Percentiles rank a stretch among this genome's conserved stretches.
These are phyloP conservation scores for Chlamydomonas sphaeroides DNA, from an alignment of 139 green algal genomes.

Conservation along the genomic window DNA sequence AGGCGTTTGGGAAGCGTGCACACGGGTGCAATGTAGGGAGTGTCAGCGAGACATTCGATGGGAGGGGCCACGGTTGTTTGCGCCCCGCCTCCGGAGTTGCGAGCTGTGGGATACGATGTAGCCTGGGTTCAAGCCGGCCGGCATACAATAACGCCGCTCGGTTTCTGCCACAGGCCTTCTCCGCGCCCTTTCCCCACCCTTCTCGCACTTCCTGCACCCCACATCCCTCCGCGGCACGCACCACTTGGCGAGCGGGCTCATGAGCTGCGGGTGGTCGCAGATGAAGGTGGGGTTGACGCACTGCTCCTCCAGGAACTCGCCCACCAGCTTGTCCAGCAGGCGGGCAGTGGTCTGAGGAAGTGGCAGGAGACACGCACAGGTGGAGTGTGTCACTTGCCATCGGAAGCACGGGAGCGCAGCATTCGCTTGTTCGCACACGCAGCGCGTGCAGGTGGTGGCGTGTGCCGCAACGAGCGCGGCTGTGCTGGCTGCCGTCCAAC, in stretches of 20 bases:
- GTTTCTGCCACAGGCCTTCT: constrained; percentile 4
- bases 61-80: neutral
- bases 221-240: constrained; percentile 37
- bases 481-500: too few species aligned
- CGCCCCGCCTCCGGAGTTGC: constrained; percentile 27
- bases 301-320: constrained; percentile 95
- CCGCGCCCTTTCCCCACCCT: neutral
- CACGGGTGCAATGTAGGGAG: too few species aligned
- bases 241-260: constrained; percentile 98
- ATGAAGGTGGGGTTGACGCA: constrained; percentile 98
- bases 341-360: constrained; percentile 93
- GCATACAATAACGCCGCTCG: neutral
- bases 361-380: too few species aligned
- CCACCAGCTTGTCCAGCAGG: constrained; percentile 99
- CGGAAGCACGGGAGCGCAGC: too few species aligned
- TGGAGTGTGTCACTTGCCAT: too few species aligned
- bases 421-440: too few species aligned
- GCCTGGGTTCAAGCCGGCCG: constrained; percentile 9
- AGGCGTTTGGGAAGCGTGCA: too few species aligned
- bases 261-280: constrained; percentile 99
- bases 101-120: neutral
- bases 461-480: too few species aligned
- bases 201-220: neutral
- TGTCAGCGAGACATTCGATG: constrained; percentile 35
- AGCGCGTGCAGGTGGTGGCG: too few species aligned